phyloP scores from a whole-genome alignment of 78 protist genomes.

The Dictyostelium brefeldianum region DNA sequence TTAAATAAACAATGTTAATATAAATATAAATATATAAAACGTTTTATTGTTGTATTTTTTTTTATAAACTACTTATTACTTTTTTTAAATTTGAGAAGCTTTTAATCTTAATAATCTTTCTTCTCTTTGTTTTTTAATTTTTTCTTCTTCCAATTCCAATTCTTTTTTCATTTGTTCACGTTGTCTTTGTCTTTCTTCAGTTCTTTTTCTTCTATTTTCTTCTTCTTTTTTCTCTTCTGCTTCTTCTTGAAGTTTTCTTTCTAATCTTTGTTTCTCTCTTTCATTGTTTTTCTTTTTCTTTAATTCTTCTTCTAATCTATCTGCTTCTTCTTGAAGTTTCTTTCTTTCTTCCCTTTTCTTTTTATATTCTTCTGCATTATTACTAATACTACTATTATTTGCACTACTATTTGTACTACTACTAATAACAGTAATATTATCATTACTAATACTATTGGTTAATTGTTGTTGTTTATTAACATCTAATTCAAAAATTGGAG shows the following conservation, averaged over 20 bases:
- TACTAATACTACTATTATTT: not conserved
- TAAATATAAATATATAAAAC: not conserved
- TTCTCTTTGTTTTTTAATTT: slow-evolving; percentile 51
- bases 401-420: not conserved
- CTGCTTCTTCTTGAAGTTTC: not conserved
- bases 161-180: slow-evolving; percentile 20
- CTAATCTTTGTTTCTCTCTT: slow-evolving; percentile 26
- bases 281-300: not conserved
- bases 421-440: not conserved
- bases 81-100: not conserved
- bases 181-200: slow-evolving; percentile 10
- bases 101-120: slow-evolving; percentile 25
- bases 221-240: slow-evolving; percentile 24
- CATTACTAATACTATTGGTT: not conserved
- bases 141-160: slow-evolving; percentile 58
- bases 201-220: slow-evolving; percentile 1
- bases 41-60: no score
- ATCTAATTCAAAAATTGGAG: slow-evolving; percentile 6
- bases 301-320: not conserved
- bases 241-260: slow-evolving; percentile 10
- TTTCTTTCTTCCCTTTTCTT: slow-evolving; percentile 7
- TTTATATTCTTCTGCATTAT: not conserved
- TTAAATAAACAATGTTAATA: not conserved
- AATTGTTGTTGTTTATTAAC: not conserved
- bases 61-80: not conserved